A percentile compares a stretch with the other conserved stretches of the same genome.
Evolutionary conservation across 2,329 filamentous ascomycete genomes (phyloP).

Genomic region (Colletotrichum tropicale): DNA sequence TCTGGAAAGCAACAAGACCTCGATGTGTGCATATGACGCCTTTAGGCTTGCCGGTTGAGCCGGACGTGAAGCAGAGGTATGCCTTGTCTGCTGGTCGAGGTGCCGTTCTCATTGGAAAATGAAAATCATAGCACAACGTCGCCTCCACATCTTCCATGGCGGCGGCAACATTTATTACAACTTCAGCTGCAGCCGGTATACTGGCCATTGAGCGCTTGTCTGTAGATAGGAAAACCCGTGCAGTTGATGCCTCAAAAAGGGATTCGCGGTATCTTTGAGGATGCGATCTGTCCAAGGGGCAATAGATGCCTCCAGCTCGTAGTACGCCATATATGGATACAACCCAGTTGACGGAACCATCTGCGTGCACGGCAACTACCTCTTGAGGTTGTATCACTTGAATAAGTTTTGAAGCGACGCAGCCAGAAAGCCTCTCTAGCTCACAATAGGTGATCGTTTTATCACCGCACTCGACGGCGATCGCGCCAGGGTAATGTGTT

Average conservation of each 20-base stretch:
- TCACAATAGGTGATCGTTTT: not conserved
- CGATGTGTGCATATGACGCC: conserved; percentile 39
- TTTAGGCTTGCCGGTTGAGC: conserved; percentile 47
- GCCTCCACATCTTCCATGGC: not conserved
- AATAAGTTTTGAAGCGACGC: conserved; percentile 2
- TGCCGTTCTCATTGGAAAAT: not conserved
- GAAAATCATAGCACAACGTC: not conserved
- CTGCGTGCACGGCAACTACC: conserved; percentile 35
- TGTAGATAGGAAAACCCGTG: conserved; percentile 29
- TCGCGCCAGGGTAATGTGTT: no score
- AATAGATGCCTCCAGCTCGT: conserved; percentile 35
- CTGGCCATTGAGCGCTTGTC: not conserved
- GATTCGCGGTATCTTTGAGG: conserved; percentile 24
- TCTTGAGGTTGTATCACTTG: conserved; percentile 22
- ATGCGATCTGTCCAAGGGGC: conserved; percentile 28
- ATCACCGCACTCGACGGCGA: not conserved
- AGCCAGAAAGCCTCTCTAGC: not conserved
- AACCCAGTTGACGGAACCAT: conserved; percentile 37
- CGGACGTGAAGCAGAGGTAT: conserved; percentile 49
- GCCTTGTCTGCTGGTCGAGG: conserved; percentile 24
- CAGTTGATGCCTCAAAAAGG: conserved; percentile 26
- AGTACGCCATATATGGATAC: conserved; percentile 36
- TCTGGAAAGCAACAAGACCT: not conserved
- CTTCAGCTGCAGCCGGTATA: not conserved
- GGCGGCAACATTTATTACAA: not conserved